Percentiles rank a stretch among this genome's conserved stretches.
Conservation (phyloP, 306 rosid species). For the Acmispon strigosus region DNA sequence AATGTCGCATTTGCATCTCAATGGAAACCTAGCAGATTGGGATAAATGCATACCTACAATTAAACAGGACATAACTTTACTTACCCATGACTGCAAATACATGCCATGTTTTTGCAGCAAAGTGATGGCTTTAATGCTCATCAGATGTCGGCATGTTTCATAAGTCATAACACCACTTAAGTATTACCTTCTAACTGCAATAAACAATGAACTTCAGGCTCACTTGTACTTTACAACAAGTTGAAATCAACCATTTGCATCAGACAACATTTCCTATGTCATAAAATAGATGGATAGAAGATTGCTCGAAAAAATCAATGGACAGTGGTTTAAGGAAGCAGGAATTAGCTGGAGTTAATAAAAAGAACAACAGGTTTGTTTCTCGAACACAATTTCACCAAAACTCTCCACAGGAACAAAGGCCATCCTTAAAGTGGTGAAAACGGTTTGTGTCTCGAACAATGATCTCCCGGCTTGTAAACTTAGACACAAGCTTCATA, state of each 20-base stretch:
- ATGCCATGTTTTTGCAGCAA: too few species aligned
- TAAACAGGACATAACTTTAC: too few species aligned
- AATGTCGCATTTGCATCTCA: too few species aligned
- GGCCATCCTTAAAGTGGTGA: conserved; percentile 66
- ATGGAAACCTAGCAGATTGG: too few species aligned
- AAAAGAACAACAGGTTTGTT: not conserved
- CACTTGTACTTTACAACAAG: not conserved
- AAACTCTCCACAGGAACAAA: conserved; percentile 64
- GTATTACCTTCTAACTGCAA: too few species aligned
- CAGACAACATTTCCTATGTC: not conserved
- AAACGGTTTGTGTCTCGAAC: conserved; percentile 76
- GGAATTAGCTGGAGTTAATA: not conserved
- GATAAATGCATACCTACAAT: too few species aligned
- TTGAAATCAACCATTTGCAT: not conserved
- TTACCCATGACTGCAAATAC: too few species aligned
- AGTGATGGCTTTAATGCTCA: too few species aligned
- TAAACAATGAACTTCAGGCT: too few species aligned
- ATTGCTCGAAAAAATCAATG: not conserved
- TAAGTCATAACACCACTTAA: too few species aligned
- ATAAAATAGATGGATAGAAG: not conserved
- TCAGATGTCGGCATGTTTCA: too few species aligned
- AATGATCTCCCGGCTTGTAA: conserved; percentile 48
- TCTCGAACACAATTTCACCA: conserved; percentile 41
- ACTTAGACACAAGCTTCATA: conserved; percentile 60
- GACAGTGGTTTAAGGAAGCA: not conserved